A percentile compares a stretch with the other conserved stretches of the same genome.
Evolutionary conservation across 2,329 filamentous ascomycete genomes (phyloP).

Genomic region (Proliferodiscus dingleyae): DNA sequence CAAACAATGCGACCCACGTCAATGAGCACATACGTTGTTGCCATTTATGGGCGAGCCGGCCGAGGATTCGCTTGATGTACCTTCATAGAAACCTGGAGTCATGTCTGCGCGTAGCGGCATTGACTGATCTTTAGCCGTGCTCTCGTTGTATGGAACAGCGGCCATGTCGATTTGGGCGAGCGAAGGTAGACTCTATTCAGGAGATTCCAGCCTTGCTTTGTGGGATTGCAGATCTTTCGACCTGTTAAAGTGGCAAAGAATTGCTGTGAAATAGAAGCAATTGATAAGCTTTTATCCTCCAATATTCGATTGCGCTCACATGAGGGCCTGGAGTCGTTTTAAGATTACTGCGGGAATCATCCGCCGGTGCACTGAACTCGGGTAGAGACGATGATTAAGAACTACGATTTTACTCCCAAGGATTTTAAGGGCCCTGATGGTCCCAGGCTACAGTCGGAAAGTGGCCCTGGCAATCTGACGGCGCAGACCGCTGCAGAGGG

Average conservation of each 20-base stretch:
- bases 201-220: too few relatives aligned
- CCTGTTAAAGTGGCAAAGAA: too few relatives aligned
- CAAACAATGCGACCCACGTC: not conserved
- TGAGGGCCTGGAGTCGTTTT: constrained; percentile 1
- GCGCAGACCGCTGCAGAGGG: constrained; percentile 16
- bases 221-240: not conserved
- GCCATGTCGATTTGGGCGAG: constrained; percentile 18
- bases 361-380: constrained; percentile 4
- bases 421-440: not conserved
- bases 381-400: constrained; percentile 7
- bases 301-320: not conserved
- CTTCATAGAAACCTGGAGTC: constrained; percentile 25
- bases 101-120: constrained; percentile 24
- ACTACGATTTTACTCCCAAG: constrained; percentile 9
- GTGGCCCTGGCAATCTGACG: not conserved
- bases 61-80: constrained; percentile 30
- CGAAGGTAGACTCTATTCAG: not conserved
- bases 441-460: too few relatives aligned
- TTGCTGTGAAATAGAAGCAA: not conserved
- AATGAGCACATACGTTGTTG: constrained; percentile 23
- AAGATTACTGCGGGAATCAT: constrained; percentile 7
- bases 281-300: not conserved
- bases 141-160: constrained; percentile 20
- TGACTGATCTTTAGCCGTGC: constrained; percentile 17
- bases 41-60: constrained; percentile 29